Evolutionary conservation across 768 basidiomycete species (phyloP), one percentile per base, ranked within the genome.

Genomic region (Lentinula detonsa): DNA sequence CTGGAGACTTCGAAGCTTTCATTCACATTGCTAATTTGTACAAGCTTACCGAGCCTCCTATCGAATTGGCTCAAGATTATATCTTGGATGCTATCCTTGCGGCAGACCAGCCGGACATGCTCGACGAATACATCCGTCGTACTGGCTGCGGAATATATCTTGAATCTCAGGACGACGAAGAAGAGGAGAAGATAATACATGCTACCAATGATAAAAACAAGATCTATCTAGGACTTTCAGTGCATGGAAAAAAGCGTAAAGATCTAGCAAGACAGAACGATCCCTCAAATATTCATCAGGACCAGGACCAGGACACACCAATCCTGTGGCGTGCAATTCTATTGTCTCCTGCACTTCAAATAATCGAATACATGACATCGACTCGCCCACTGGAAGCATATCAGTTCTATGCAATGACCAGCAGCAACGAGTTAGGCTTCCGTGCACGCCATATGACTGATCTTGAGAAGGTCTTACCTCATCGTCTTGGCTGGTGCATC

Each of bases 161-260:
- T 37, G 15, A 58, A n/a, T 45, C 31, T 5, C 18, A 40, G 21
- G 42, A 10, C 10, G 68, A 70, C 13, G 62, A 59, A 0, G 67
- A 66, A 18, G 64, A 68, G n/a, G 50, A 55, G 16, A 68, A 68
- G 2, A 70, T 69, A 9, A 66, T 70, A 28, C 61, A 62, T 9
- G 65, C 68, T 9, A 62, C 68, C 43, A 75, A 77, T 63, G 77
- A 78, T 63, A 63, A 69, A 58, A 76, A 78, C 66, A 75, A 71
- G 66, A 50, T 80, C 0, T 87, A 87, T 64, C 79, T 85, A 16
- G 85, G 86, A 0, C 73, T 88, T 45, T 80, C 79, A 59, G 82
- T 87, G 21, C 82, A 85, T 61, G 85, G 85, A n/a, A 85, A 84
- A 73, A 86, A 86, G 65, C 74, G 82, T 3, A 73, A 75, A 15